Conservation (phyloP, 257 asterid species). For the Capsicum rhomboideum region DNA sequence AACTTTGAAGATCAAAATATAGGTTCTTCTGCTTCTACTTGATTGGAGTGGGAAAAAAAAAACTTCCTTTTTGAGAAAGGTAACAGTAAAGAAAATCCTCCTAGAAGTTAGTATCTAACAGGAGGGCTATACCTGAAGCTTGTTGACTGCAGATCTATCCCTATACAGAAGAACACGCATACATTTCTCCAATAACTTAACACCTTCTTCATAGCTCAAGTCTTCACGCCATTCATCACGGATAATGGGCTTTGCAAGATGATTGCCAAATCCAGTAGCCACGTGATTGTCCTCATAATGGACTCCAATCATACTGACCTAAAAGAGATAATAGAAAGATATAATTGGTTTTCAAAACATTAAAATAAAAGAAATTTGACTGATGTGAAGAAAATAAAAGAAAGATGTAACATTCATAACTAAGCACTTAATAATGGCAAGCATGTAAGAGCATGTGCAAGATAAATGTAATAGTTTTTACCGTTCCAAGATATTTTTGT, state of each 20-base stretch:
- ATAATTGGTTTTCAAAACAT: background rate
- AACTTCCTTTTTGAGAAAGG: background rate
- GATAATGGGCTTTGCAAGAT: conserved; percentile 79
- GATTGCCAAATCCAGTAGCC: conserved; percentile 95
- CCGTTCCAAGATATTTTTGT: conserved; percentile 87
- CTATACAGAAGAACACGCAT: conserved; percentile 96
- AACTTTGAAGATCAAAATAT: background rate
- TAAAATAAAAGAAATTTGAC: background rate
- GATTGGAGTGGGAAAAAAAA: background rate
- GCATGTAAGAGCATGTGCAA: background rate
- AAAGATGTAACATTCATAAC: background rate
- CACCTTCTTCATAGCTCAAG: conserved; percentile 86
- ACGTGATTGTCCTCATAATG: conserved; percentile 75
- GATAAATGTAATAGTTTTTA: conserved; percentile 15
- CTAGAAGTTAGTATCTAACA: background rate
- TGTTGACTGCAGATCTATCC: conserved; percentile 94
- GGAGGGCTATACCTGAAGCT: conserved; percentile 55
- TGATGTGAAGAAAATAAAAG: background rate
- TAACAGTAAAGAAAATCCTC: background rate
- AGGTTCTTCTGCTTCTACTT: background rate
- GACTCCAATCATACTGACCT: conserved; percentile 97
- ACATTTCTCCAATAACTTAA: conserved; percentile 78
- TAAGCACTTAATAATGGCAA: background rate
- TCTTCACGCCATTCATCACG: conserved; percentile 89
- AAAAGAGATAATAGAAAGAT: background rate